Evolutionary conservation across 106 monocot genomes (phyloP).

Genomic region (Allium sativum): DNA sequence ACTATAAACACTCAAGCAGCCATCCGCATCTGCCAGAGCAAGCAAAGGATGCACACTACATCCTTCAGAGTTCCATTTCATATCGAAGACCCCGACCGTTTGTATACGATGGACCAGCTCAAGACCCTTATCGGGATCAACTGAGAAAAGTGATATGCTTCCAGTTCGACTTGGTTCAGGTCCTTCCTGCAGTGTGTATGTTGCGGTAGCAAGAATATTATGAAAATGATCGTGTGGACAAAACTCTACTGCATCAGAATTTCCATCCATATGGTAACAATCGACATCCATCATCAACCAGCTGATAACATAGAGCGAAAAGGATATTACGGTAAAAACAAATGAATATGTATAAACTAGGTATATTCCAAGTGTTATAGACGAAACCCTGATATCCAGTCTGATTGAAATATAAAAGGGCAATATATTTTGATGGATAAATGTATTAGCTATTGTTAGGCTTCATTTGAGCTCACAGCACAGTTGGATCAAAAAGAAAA

Average conservation of each 20-base stretch:
- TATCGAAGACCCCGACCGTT: slow-evolving; percentile 48
- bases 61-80: slow-evolving; percentile 43
- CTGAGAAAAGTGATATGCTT: slow-evolving; percentile 48
- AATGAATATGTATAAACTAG: no score
- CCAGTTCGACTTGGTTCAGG: slow-evolving; percentile 29
- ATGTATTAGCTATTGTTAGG: no score
- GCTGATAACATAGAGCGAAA: background rate
- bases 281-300: slow-evolving; percentile 38
- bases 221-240: slow-evolving; percentile 36
- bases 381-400: no score
- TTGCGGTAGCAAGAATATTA: slow-evolving; percentile 42
- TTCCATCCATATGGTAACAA: slow-evolving; percentile 47
- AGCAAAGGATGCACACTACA: slow-evolving; percentile 24
- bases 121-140: slow-evolving; percentile 13
- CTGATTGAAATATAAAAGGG: no score
- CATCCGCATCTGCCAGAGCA: slow-evolving; percentile 75
- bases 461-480: no score
- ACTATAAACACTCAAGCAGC: slow-evolving; percentile 33
- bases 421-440: no score
- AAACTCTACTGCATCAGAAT: slow-evolving; percentile 82
- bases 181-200: slow-evolving; percentile 54
- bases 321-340: no score
- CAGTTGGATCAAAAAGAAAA: no score
- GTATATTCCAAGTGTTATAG: no score
- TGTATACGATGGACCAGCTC: slow-evolving; percentile 25